phyloP scores from a whole-genome alignment of 2,329 filamentous ascomycete genomes.

The Calonectria hawksworthii region DNA sequence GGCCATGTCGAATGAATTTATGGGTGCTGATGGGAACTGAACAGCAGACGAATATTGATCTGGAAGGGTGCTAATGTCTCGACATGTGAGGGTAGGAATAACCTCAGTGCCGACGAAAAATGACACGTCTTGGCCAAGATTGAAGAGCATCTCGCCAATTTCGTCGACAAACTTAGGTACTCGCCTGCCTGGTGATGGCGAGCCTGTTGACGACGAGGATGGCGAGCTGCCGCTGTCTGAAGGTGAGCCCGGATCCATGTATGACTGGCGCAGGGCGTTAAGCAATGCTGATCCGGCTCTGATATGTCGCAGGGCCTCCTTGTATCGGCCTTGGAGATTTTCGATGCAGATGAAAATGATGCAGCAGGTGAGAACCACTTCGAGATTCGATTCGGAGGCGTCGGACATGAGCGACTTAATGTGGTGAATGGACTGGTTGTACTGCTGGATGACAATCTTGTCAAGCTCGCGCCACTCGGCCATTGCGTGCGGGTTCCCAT shows the following conservation, averaged over 20 bases:
- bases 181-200: neutral
- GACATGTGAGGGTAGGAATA: neutral
- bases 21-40: neutral
- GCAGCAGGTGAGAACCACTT: neutral
- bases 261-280: neutral
- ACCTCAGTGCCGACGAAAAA: neutral
- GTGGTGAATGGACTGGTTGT: conserved; percentile 7
- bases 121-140: neutral
- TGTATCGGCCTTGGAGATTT: neutral
- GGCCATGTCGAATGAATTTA: neutral
- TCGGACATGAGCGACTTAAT: conserved; percentile 1
- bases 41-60: neutral
- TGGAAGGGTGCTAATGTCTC: neutral
- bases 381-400: neutral
- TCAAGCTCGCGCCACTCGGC: neutral
- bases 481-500: neutral
- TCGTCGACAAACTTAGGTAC: neutral
- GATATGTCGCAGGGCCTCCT: neutral
- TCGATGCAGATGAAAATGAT: conserved; percentile 6
- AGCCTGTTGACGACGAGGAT: neutral
- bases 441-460: neutral
- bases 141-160: neutral
- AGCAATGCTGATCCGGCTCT: neutral
- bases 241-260: neutral
- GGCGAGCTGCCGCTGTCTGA: neutral